These are phyloP conservation scores for Conticribra weissflogii DNA, from an alignment of 108 stramenopile species.

Conservation along the genomic window DNA sequence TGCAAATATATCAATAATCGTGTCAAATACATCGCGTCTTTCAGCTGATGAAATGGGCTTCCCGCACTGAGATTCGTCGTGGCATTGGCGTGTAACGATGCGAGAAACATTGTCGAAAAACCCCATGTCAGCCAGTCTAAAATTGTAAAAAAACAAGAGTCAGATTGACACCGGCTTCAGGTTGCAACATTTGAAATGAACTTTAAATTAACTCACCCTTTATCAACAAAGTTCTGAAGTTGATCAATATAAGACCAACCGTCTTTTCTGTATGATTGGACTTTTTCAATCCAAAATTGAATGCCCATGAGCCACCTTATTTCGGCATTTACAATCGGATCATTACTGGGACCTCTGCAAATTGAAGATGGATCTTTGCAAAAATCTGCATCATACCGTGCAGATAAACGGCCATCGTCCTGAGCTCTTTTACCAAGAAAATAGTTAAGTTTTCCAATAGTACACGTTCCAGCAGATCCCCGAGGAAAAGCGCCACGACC, in stretches of 20 bases:
- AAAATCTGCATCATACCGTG: slow-evolving; percentile 42
- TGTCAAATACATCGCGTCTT: slow-evolving; percentile 26
- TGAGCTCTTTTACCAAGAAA: slow-evolving; percentile 32
- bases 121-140: slow-evolving; percentile 20
- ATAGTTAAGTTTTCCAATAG: slow-evolving; percentile 46
- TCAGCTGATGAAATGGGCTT: slow-evolving; percentile 21
- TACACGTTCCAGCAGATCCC: slow-evolving; percentile 40
- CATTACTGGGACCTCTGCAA: slow-evolving; percentile 22
- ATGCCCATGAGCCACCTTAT: slow-evolving; percentile 46
- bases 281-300: slow-evolving; percentile 37
- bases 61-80: slow-evolving; percentile 28
- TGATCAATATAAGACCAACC: slow-evolving; percentile 42
- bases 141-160: no score
- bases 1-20: slow-evolving; percentile 30
- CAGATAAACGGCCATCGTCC: slow-evolving; percentile 31
- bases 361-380: slow-evolving; percentile 47
- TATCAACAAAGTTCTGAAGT: slow-evolving; percentile 40
- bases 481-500: slow-evolving; percentile 41
- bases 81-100: slow-evolving; percentile 44
- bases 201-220: no score
- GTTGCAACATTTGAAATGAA: no score
- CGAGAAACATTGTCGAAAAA: slow-evolving; percentile 46
- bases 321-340: slow-evolving; percentile 38
- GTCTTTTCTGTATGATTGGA: slow-evolving; percentile 38
- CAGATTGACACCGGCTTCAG: no score